Evolutionary conservation across 768 basidiomycete species (phyloP).

Genomic region (Mycena olivaceomarginata): DNA sequence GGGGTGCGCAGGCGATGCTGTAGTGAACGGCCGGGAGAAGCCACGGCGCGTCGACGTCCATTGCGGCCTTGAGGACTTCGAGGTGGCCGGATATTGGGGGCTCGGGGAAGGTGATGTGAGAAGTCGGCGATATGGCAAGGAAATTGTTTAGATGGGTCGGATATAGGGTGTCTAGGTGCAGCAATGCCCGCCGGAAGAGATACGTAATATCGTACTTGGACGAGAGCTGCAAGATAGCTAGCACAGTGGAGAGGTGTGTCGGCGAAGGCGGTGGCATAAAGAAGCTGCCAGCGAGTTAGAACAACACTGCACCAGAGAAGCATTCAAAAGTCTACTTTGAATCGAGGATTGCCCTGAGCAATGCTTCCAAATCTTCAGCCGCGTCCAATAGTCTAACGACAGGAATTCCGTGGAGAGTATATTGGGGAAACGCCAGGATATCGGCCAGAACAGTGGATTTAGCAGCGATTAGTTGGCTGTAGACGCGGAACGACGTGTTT

Average conservation of each 20-base stretch:
- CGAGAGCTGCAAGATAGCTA: neutral
- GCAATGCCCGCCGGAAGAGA: neutral
- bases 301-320: neutral
- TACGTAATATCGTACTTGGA: neutral
- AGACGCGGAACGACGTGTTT: constrained; percentile 14
- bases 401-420: constrained; percentile 1
- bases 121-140: neutral
- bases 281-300: neutral
- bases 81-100: neutral
- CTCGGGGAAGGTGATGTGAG: neutral
- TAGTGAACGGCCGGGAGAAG: neutral
- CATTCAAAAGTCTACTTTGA: constrained; percentile 18
- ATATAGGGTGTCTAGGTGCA: neutral
- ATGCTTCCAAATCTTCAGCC: constrained; percentile 10
- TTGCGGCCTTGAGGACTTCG: neutral
- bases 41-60: constrained; percentile 5
- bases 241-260: neutral
- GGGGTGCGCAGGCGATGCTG: neutral
- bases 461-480: neutral
- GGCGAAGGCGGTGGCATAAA: neutral
- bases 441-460: constrained; percentile 22
- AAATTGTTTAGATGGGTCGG: neutral
- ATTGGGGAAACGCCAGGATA: neutral
- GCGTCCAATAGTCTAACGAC: constrained; percentile 9
- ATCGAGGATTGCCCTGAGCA: constrained; percentile 22